Percentiles rank a stretch among this genome's conserved stretches.
Evolutionary conservation across 495 filamentous ascomycete species (phyloP).

Genomic region (Clavariopsis aquatica): DNA sequence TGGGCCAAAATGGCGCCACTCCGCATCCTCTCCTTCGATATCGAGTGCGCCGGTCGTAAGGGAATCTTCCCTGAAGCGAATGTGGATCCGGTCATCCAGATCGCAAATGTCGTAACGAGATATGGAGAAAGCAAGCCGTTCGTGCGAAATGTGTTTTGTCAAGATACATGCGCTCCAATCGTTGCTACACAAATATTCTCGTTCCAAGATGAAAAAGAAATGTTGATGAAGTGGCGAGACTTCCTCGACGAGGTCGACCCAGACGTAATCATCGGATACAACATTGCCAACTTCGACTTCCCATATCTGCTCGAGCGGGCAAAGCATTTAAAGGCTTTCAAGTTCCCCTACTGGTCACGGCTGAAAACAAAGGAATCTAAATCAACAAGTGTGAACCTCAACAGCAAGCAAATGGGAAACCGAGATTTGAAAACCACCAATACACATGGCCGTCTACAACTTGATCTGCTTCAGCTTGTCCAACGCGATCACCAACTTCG

Average conservation of each 20-base stretch:
- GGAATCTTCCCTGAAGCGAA: constrained; percentile 94
- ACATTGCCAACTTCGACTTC: constrained; percentile 98
- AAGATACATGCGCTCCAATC: constrained; percentile 87
- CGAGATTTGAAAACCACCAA: constrained; percentile 92
- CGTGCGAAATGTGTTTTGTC: constrained; percentile 91
- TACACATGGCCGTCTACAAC: constrained; percentile 88
- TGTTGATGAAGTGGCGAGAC: constrained; percentile 85
- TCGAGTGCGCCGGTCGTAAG: constrained; percentile 96
- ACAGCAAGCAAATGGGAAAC: constrained; percentile 98
- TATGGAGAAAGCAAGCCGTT: constrained; percentile 97
- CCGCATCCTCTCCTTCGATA: constrained; percentile 93
- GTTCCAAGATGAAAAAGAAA: constrained; percentile 74
- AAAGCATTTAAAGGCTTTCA: constrained; percentile 70
- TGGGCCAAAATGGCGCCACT: constrained; percentile 99
- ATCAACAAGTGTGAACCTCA: constrained; percentile 78
- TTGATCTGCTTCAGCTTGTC: constrained; percentile 89
- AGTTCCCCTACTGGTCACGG: constrained; percentile 85
- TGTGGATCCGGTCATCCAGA: constrained; percentile 94
- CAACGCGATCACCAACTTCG: constrained; percentile 92
- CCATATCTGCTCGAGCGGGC: constrained; percentile 93
- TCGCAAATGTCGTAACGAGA: constrained; percentile 93
- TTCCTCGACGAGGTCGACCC: constrained; percentile 92
- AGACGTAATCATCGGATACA: constrained; percentile 98
- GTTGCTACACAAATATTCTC: constrained; percentile 92
- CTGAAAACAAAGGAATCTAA: constrained; percentile 64